Percentiles rank a stretch among this genome's conserved stretches.
Evolutionary conservation across 2,329 filamentous ascomycete genomes (phyloP).

Genomic region (Dactylellina haptotyla): DNA sequence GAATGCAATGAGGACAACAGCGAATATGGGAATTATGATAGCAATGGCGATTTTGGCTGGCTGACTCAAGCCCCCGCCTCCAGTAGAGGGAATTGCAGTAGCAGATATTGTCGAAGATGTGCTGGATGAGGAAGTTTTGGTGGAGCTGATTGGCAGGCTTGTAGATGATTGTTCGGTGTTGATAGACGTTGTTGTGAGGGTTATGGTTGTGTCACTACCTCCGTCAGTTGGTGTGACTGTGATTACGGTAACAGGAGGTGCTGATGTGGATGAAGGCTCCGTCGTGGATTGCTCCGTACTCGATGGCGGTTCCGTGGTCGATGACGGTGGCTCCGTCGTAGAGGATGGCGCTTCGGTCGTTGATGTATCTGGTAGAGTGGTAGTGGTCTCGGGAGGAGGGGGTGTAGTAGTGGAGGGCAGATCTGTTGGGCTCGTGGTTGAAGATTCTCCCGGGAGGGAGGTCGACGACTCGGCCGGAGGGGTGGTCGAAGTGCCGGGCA

Average conservation of each 20-base stretch:
- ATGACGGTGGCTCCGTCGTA: constrained; percentile 11
- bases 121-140: constrained; percentile 56
- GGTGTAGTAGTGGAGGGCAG: constrained; percentile 1
- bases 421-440: constrained; percentile 20
- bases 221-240: constrained; percentile 51
- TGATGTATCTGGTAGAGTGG: constrained; percentile 36
- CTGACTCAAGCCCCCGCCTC: constrained; percentile 67
- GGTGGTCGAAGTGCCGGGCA: not conserved
- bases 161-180: constrained; percentile 55
- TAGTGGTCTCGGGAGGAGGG: constrained; percentile 32
- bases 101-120: constrained; percentile 55
- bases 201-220: constrained; percentile 56
- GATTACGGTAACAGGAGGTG: constrained; percentile 33
- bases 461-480: constrained; percentile 4
- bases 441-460: constrained; percentile 24
- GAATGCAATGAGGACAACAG: constrained; percentile 81
- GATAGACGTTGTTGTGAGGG: constrained; percentile 57
- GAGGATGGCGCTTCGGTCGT: constrained; percentile 42
- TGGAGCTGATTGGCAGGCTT: constrained; percentile 51
- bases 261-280: constrained; percentile 25
- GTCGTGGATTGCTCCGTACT: constrained; percentile 37
- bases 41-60: constrained; percentile 86
- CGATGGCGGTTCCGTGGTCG: constrained; percentile 17
- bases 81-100: constrained; percentile 54
- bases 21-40: constrained; percentile 91